These are phyloP conservation scores for Leccinum pachyderme DNA, from an alignment of 1,284 basidiomycete genomes.

Conservation along the genomic window DNA sequence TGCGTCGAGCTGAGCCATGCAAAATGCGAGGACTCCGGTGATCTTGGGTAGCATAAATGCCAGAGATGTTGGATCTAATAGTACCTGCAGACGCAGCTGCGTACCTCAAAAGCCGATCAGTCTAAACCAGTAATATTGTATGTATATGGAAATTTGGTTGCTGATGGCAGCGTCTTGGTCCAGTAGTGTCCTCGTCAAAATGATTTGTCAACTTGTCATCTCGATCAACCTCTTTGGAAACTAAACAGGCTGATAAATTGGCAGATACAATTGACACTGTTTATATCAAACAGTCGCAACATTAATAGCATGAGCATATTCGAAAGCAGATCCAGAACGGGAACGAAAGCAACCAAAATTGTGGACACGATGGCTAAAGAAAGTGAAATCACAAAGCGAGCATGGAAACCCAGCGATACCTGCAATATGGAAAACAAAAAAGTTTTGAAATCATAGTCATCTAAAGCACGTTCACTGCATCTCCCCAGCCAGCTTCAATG, in stretches of 20 bases:
- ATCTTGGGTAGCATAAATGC: too few species aligned
- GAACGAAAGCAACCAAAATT: background rate
- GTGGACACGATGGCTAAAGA: background rate
- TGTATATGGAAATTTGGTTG: too few species aligned
- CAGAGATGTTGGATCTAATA: too few species aligned
- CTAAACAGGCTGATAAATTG: background rate
- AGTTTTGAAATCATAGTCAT: background rate
- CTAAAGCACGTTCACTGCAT: background rate
- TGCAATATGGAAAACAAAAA: background rate
- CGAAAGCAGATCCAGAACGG: background rate
- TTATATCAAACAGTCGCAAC: background rate
- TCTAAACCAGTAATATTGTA: too few species aligned
- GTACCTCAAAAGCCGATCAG: too few species aligned
- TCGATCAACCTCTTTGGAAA: too few species aligned
- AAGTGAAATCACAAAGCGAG: background rate
- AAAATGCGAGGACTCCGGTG: too few species aligned
- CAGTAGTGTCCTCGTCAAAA: too few species aligned
- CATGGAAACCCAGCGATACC: background rate
- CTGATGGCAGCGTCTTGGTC: too few species aligned
- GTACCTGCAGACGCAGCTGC: too few species aligned
- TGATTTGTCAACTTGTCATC: too few species aligned
- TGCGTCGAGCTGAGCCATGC: too few species aligned
- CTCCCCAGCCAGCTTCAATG: constrained; percentile 13
- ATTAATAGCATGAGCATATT: background rate
- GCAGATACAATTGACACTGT: background rate